Evolutionary conservation across 805 yeast genomes (phyloP).

Genomic region (Brettanomyces naardenensis): DNA sequence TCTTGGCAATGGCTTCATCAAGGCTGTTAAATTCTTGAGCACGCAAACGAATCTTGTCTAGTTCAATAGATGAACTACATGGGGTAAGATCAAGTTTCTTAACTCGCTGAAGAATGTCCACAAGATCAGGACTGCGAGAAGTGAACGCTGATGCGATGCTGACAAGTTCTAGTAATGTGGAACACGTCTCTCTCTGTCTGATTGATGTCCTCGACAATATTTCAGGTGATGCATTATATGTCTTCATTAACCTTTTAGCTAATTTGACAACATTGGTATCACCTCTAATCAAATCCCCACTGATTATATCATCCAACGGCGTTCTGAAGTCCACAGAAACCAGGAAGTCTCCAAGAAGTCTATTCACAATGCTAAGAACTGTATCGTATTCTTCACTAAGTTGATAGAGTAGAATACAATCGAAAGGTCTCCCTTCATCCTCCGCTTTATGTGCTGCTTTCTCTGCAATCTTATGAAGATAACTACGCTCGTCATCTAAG

Average conservation of each 20-base stretch:
- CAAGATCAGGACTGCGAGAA: slow-evolving; percentile 54
- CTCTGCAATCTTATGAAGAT: slow-evolving; percentile 65
- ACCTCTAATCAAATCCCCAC: slow-evolving; percentile 22
- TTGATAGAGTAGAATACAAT: slow-evolving; percentile 79
- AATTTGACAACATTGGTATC: slow-evolving; percentile 41
- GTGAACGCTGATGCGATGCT: slow-evolving; percentile 46
- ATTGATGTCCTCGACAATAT: slow-evolving; percentile 49
- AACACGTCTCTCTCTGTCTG: slow-evolving; percentile 56
- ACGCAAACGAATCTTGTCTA: slow-evolving; percentile 57
- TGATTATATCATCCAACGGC: slow-evolving; percentile 14
- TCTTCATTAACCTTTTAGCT: slow-evolving; percentile 35
- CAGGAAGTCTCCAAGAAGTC: slow-evolving; percentile 69
- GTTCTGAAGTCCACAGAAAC: slow-evolving; percentile 47
- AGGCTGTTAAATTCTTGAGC: slow-evolving; percentile 52
- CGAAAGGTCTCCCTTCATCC: slow-evolving; percentile 83
- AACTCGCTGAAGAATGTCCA: slow-evolving; percentile 34
- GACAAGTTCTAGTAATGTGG: slow-evolving; percentile 55
- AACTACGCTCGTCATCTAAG: slow-evolving; percentile 50
- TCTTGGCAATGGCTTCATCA: slow-evolving; percentile 68
- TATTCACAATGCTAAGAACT: slow-evolving; percentile 67
- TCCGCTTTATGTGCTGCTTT: slow-evolving; percentile 82
- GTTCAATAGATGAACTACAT: slow-evolving; percentile 36
- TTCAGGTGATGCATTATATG: slow-evolving; percentile 47
- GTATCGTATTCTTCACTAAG: slow-evolving; percentile 81
- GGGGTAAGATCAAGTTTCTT: slow-evolving; percentile 64